phyloP scores from a whole-genome alignment of 2,329 filamentous ascomycete genomes.

The Exophiala alcalophila region DNA sequence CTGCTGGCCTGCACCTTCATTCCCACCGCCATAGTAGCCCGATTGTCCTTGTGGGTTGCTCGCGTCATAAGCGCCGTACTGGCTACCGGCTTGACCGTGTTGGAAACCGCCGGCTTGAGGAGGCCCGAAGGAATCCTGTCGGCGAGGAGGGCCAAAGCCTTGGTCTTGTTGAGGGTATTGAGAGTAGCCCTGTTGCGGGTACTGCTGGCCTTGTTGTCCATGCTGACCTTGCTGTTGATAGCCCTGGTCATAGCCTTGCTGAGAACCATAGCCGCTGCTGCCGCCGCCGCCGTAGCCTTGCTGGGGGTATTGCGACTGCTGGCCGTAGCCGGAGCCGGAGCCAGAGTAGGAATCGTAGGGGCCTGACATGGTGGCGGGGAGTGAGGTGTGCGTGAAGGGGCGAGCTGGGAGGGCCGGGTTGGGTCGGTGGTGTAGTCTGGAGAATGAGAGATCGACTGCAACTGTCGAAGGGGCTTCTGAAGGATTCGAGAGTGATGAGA shows the following conservation, averaged over 20 bases:
- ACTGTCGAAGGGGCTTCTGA: background rate
- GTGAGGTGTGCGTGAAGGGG: background rate
- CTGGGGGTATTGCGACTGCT: constrained; percentile 32
- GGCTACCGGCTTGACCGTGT: constrained; percentile 41
- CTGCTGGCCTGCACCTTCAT: constrained; percentile 15
- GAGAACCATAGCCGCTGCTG: constrained; percentile 31
- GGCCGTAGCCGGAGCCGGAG: constrained; percentile 28
- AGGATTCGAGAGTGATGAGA: constrained; percentile 10
- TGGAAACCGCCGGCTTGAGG: constrained; percentile 48
- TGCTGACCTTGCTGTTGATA: constrained; percentile 35
- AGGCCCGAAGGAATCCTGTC: constrained; percentile 37
- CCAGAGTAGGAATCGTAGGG: constrained; percentile 47
- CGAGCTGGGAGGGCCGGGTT: background rate
- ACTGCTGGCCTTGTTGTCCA: constrained; percentile 34
- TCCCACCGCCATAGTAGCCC: constrained; percentile 41
- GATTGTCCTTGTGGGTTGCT: constrained; percentile 37
- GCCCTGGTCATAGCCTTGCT: constrained; percentile 33
- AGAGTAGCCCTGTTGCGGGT: constrained; percentile 37
- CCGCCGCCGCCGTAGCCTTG: constrained; percentile 34
- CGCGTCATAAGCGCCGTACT: constrained; percentile 36
- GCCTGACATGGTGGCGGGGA: constrained; percentile 46
- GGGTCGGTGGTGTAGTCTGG: background rate
- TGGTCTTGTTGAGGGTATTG: constrained; percentile 35
- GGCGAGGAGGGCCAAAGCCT: constrained; percentile 46
- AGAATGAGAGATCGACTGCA: background rate